Base-by-base conservation (phyloP, 148 eudicot genomes). In the Cornus kousa region DNA sequence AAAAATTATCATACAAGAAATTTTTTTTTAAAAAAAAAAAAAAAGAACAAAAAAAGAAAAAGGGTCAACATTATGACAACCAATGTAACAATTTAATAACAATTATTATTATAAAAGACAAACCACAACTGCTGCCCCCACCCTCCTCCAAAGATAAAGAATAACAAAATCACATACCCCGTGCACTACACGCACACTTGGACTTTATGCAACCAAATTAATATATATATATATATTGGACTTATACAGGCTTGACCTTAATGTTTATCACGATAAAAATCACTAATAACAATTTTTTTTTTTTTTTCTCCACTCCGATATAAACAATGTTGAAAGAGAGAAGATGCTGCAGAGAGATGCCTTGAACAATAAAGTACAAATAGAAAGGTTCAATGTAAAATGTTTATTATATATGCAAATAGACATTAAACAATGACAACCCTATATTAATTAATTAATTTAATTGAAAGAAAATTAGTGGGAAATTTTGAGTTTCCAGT, bases 281-380 rank as follows among this genome's bases (percentile, higher is more conserved):
- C 66, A 62, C 66, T 62, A 5, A 16, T 16, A 62, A 7, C 66
- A 53, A 10, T 60, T 20, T 43, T 43, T 6, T 43, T 43, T 43
- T 43, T 6, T 6, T 6, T 12, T 23, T 46, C n/a, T 64, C 24
- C 11, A 65, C 0, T 65, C 24, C 78, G 70, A 75, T 75, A 23
- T 10, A 75, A 65, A 65, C 74, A 72, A 72, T 48, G 62, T 43
- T 19, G 73, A 43, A 31, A 22, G 55, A 43, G 73, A 19, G 33
- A 22, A 40, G 43, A 70, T 70, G 73, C 73, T 16, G 55, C 14
- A 1, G 20, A 11, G 73, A n/a, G 23, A 40, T 70, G 53, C 55
- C 53, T 39, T 2, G 1, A 4, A 2, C 28, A 70, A 40, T 13
- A 39, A 55, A 22, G 8, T 20, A 39, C 73, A 39, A 20, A 40